phyloP scores from a whole-genome alignment of 1,284 basidiomycete species.

The Sporisorium exsertum region DNA sequence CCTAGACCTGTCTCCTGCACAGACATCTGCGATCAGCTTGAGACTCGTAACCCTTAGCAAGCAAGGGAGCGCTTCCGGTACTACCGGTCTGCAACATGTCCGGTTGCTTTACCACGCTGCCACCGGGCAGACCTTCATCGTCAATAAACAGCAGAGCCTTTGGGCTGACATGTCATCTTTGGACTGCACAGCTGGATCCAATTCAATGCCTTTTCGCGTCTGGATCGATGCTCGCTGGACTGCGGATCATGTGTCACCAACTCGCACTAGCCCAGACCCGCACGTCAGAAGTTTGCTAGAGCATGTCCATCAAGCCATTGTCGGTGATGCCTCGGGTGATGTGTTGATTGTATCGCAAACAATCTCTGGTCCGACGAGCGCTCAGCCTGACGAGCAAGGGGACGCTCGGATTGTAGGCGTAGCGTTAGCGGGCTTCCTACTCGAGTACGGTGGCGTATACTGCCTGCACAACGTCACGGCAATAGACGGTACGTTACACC shows the following conservation, averaged over 20 bases:
- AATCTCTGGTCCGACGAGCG: neutral
- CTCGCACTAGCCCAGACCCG: slow-evolving; percentile 6
- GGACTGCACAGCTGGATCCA: neutral
- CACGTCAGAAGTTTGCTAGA: slow-evolving; percentile 11
- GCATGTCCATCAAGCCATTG: slow-evolving; percentile 1
- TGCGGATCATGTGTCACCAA: slow-evolving; percentile 11
- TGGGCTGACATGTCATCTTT: slow-evolving; percentile 13
- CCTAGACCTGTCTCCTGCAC: slow-evolving; percentile 11
- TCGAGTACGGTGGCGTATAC: slow-evolving; percentile 34
- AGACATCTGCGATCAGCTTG: slow-evolving; percentile 17
- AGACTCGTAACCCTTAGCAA: neutral
- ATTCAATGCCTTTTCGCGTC: neutral
- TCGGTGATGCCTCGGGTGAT: neutral
- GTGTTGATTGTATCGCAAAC: slow-evolving; percentile 11
- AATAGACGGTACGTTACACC: neutral
- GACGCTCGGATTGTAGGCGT: slow-evolving; percentile 27
- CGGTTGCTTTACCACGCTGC: slow-evolving; percentile 21
- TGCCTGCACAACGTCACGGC: slow-evolving; percentile 11
- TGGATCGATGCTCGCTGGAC: slow-evolving; percentile 23
- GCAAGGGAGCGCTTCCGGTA: neutral
- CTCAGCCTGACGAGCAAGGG: neutral
- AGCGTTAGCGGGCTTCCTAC: slow-evolving; percentile 28
- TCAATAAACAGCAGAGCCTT: slow-evolving; percentile 14
- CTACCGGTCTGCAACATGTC: neutral
- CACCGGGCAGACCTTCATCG: slow-evolving; percentile 25